Evolutionary conservation across 495 filamentous ascomycete genomes (phyloP), one percentile per base, ranked within the genome.

Genomic region (Penicillium lagena): DNA sequence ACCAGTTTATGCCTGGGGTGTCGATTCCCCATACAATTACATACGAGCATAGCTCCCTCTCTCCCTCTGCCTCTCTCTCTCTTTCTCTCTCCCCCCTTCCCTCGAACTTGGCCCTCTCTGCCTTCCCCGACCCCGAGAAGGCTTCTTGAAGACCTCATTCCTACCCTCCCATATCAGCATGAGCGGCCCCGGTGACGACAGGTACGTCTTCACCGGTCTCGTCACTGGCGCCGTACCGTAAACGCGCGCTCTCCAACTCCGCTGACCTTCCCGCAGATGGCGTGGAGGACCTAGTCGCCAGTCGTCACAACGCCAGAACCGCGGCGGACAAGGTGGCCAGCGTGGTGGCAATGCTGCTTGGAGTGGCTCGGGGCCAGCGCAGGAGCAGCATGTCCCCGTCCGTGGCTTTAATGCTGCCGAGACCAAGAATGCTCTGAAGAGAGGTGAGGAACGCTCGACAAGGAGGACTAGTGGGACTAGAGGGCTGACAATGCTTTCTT

Each of bases 351-450:
- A 51, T 39, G 33, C 46, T 48, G 49, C 59, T 29, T 66, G 63
- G 67, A 46, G 46, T 8, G 56, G 54, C 35, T 50, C 58, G 34
- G 50, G 52, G 13, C 47, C 50, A 34, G 36, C 54, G 29, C 65
- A 66, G 44, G 70, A 71, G 8, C 67, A 65, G 38, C 72, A 76
- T 50, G 58, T 67, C 17, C 63, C 72, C 32, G 70, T 72, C 27
- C 59, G 62, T 35, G 67, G 63, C 7, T 77, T 76, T 59, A 77
- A 77, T 45, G 62, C 69, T 17, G 47, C 54, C 7, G 72, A 76
- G 47, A 59, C 58, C n/a, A 73, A 68, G 47, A 61, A 50, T 33
- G 53, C 62, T 37, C 54, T 77, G 17, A 72, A 59, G 54, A 63
- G 47, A 59, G 58, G 70, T 73, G 22, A 22, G 22, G 22, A 6